Evolutionary conservation across 2,329 filamentous ascomycete genomes (phyloP).

Genomic region (Cytospora mali): DNA sequence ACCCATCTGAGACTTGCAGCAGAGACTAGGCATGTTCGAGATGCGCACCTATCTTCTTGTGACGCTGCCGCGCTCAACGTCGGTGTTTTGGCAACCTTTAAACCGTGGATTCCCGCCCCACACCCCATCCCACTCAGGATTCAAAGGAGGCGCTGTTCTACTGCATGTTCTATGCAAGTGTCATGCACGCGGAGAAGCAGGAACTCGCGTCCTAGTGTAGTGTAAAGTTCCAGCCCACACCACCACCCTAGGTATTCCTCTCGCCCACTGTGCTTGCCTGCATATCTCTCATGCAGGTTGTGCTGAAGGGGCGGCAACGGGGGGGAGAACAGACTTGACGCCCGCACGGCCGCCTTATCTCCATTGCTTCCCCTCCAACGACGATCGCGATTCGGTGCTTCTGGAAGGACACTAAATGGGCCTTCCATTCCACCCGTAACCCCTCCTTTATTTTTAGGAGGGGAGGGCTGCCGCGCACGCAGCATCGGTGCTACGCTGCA

Average conservation of each 20-base stretch:
- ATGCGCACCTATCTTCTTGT: not conserved
- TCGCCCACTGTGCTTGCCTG: not conserved
- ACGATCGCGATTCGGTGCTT: conserved; percentile 6
- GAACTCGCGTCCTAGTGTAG: not conserved
- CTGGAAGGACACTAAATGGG: conserved; percentile 13
- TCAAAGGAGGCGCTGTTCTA: not conserved
- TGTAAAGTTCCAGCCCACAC: conserved; percentile 1
- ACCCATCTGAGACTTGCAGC: conserved; percentile 1
- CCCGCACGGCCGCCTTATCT: conserved; percentile 16
- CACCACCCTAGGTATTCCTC: conserved; percentile 1
- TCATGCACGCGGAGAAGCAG: conserved; percentile 1
- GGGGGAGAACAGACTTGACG: conserved; percentile 11
- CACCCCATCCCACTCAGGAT: conserved; percentile 8
- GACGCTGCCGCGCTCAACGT: conserved; percentile 9
- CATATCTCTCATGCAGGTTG: not conserved
- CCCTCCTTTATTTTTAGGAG: not conserved
- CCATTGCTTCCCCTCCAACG: conserved; percentile 1
- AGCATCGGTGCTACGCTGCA: conserved; percentile 20
- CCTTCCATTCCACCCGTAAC: not conserved
- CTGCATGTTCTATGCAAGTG: conserved; percentile 1
- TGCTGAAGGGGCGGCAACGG: conserved; percentile 3
- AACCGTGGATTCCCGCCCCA: conserved; percentile 21
- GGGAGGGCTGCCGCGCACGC: not conserved
- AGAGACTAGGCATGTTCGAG: conserved; percentile 1
- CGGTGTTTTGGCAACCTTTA: conserved; percentile 1